phyloP scores from a whole-genome alignment of 192 early-diverging fungal genomes.

The Linnemannia exigua region DNA sequence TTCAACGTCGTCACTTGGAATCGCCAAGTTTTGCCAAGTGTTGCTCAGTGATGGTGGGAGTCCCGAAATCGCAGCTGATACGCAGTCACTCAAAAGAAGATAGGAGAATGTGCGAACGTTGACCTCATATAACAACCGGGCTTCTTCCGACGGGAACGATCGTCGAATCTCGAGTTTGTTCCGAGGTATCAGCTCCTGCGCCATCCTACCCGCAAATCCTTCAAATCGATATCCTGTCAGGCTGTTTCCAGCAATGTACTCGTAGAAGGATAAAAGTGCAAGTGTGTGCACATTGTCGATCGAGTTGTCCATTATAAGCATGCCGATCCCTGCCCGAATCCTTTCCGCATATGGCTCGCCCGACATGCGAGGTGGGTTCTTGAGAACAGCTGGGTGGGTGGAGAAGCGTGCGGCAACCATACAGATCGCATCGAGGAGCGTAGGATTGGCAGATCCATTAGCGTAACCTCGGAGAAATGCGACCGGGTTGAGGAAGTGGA shows the following conservation, averaged over 20 bases:
- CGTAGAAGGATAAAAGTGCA: neutral
- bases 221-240: neutral
- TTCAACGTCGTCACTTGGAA: neutral
- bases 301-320: neutral
- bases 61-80: neutral
- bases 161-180: neutral
- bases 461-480: neutral
- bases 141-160: neutral
- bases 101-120: neutral
- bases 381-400: neutral
- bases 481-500: neutral
- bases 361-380: neutral
- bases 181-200: neutral
- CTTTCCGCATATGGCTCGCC: neutral
- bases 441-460: neutral
- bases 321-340: neutral
- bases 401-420: slow-evolving; percentile 1
- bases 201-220: neutral
- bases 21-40: neutral
- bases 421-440: neutral
- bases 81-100: neutral
- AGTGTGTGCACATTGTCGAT: neutral
- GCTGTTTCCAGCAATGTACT: neutral
- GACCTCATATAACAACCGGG: neutral
- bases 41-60: neutral